These are phyloP conservation scores for Colletotrichum limetticola DNA, from an alignment of 2,329 filamentous ascomycete species.

Conservation along the genomic window DNA sequence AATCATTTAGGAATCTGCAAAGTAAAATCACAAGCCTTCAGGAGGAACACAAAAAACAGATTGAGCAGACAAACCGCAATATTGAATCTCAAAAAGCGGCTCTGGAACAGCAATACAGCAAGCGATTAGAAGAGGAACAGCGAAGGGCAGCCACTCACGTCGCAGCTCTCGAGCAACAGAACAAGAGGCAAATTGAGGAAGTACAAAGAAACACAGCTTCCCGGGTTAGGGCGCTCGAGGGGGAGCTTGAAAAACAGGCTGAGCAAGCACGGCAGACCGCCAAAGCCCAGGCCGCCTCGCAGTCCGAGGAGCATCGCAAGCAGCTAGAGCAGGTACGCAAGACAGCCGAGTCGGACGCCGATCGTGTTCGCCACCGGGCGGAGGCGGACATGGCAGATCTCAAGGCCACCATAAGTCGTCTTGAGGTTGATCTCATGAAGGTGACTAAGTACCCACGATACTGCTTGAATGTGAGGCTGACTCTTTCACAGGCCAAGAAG, in stretches of 20 bases:
- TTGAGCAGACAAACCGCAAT: conserved; percentile 54
- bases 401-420: conserved; percentile 66
- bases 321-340: conserved; percentile 59
- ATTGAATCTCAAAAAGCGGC: conserved; percentile 57
- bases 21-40: conserved; percentile 34
- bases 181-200: conserved; percentile 24
- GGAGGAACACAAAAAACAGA: conserved; percentile 33
- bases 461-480: conserved; percentile 33
- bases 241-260: conserved; percentile 38
- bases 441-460: conserved; percentile 45
- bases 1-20: conserved; percentile 25
- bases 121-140: conserved; percentile 39
- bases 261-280: conserved; percentile 50
- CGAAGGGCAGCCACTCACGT: conserved; percentile 5
- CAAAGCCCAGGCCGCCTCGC: conserved; percentile 37
- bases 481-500: conserved; percentile 62
- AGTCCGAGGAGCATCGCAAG: conserved; percentile 48
- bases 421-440: conserved; percentile 73
- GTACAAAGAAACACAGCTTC: neutral
- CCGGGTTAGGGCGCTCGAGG: conserved; percentile 25
- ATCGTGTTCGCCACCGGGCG: conserved; percentile 57
- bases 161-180: conserved; percentile 27
- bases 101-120: conserved; percentile 44
- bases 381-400: conserved; percentile 74
- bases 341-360: conserved; percentile 58